Evolutionary conservation across 257 asterid genomes (phyloP), one percentile per base, ranked within the genome.

Genomic region (Plantago ovata): DNA sequence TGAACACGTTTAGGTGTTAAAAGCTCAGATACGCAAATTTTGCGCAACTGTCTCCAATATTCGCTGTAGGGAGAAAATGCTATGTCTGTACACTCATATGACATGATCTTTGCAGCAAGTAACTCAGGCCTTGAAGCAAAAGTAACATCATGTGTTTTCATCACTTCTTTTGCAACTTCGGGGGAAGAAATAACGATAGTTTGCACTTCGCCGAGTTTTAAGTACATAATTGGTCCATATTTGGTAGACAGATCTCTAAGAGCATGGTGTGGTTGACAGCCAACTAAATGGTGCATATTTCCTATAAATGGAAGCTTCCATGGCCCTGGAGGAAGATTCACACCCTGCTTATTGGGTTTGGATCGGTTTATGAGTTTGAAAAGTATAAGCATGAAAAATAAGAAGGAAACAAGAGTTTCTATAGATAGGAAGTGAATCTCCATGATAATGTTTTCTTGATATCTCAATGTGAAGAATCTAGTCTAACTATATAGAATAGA

Each of bases 21-120:
- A 36, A 71, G 74, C 58, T 71, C 78, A 0, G 57, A 11, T 3
- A 47, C 53, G 57, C 78, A 67, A 9, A 74, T 58, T 38, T 62
- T 74, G 5, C 73, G 46, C 13, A 69, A 36, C 11, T 72, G 63
- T 69, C 74, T 71, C 81, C 78, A 74, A 32, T 74, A 71, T 1
- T 58, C 67, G 7, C 71, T 72, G 20, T 56, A 61, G 0, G 78
- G 78, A 2, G 69, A 20, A 28, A 77, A 77, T 1, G 41, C 63
- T n/a, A 73, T 40, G 32, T 44, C 43, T 15, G 60, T 61, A 20
- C 22, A n/a, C 9, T 52, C 32, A 11, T 76, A 64, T 10, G 56
- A 24, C 11, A 67, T 9, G 3, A 56, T 41, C 21, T 60, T 19
- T 32, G 67, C 1, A 15, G 58, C 68, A 7, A 62, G 54, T 15